These are phyloP conservation scores for Thielaviopsis musarum DNA, from an alignment of 2,329 filamentous ascomycete genomes.

Conservation along the genomic window DNA sequence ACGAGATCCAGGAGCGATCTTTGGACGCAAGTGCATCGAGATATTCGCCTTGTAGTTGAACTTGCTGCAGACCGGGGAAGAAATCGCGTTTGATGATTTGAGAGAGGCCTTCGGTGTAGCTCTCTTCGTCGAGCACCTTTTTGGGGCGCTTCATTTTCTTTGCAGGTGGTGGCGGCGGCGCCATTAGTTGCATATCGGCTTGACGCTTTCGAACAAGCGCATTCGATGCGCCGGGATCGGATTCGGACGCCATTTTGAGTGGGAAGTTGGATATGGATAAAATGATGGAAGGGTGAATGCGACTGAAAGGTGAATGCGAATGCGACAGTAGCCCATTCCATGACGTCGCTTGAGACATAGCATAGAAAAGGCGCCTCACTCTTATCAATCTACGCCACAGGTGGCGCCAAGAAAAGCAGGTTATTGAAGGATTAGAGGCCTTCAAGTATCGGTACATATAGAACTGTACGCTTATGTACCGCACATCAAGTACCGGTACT, in stretches of 20 bases:
- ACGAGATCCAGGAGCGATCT: conserved; percentile 71
- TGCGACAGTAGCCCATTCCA: neutral
- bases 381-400: neutral
- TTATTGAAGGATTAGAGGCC: neutral
- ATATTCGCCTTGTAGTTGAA: conserved; percentile 79
- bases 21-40: conserved; percentile 78
- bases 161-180: conserved; percentile 69
- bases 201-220: conserved; percentile 52
- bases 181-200: conserved; percentile 51
- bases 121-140: conserved; percentile 80
- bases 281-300: neutral
- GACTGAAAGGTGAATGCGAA: neutral
- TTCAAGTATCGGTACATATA: neutral
- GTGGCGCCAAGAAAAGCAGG: neutral
- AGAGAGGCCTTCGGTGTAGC: conserved; percentile 77
- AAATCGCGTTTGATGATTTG: conserved; percentile 94
- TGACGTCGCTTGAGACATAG: neutral
- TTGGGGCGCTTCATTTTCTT: conserved; percentile 87
- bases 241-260: neutral
- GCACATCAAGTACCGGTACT: neutral
- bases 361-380: neutral
- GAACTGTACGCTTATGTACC: neutral
- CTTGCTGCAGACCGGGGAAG: conserved; percentile 80
- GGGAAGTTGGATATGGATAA: neutral
- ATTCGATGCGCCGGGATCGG: conserved; percentile 23